Percentiles rank a stretch among this genome's conserved stretches.
Conservation (phyloP, 768 basidiomycete genomes). For the Agrocybe pediades region DNA sequence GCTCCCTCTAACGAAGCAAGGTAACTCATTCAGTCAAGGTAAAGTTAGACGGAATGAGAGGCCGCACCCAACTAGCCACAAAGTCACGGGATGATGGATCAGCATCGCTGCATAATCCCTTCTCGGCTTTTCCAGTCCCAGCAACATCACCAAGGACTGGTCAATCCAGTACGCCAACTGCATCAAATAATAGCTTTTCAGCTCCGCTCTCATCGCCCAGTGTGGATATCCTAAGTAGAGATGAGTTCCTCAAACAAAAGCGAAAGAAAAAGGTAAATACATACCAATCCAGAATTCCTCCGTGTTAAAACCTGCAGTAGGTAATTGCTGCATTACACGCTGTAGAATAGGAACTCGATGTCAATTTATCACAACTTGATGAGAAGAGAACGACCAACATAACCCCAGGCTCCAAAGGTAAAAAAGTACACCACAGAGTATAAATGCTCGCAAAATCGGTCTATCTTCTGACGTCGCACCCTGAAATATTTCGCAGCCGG, state of each 20-base stretch:
- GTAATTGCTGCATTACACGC: neutral
- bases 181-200: neutral
- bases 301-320: neutral
- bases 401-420: neutral
- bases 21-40: neutral
- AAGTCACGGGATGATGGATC: neutral
- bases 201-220: neutral
- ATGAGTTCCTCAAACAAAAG: neutral
- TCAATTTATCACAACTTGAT: neutral
- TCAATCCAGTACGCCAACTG: neutral
- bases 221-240: neutral
- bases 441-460: neutral
- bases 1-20: neutral
- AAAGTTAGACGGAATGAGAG: no score
- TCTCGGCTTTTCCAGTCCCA: neutral
- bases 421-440: neutral
- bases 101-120: neutral
- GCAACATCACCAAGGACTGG: neutral
- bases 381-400: neutral
- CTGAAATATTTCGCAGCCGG: neutral
- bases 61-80: neutral
- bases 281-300: neutral
- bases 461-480: neutral
- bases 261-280: constrained; percentile 7
- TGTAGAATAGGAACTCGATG: neutral